A percentile compares a stretch with the other conserved stretches of the same genome.
Evolutionary conservation across 2,329 filamentous ascomycete genomes (phyloP).

Genomic region (Cladosporium sp.): DNA sequence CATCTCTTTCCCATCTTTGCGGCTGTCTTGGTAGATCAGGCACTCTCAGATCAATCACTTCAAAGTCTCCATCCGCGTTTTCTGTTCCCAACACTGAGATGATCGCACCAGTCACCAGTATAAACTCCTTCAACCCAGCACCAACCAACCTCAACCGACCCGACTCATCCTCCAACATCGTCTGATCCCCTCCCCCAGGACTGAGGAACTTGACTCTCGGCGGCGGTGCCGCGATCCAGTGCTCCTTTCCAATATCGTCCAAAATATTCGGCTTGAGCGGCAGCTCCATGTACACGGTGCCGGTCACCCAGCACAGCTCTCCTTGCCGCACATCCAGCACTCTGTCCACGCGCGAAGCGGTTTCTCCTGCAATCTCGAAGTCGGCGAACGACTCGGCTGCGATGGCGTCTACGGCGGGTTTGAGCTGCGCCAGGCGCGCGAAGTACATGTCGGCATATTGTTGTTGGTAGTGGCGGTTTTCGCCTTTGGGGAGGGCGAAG

Average conservation of each 20-base stretch:
- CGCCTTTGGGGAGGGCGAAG: constrained; percentile 69
- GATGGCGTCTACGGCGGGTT: constrained; percentile 74
- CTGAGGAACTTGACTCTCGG: constrained; percentile 48
- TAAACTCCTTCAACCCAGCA: constrained; percentile 63
- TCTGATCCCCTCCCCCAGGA: constrained; percentile 44
- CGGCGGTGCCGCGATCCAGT: constrained; percentile 84
- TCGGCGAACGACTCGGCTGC: constrained; percentile 76
- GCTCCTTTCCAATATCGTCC: constrained; percentile 92
- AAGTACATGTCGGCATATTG: constrained; percentile 99
- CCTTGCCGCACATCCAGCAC: constrained; percentile 96
- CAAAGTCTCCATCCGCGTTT: constrained; percentile 87
- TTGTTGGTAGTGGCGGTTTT: constrained; percentile 76
- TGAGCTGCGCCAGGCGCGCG: constrained; percentile 81
- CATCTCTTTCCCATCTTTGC: constrained; percentile 72
- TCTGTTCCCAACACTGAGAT: constrained; percentile 94
- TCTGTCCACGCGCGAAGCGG: constrained; percentile 74
- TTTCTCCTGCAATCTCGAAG: constrained; percentile 74
- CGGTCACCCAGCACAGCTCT: constrained; percentile 90
- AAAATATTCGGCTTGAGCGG: constrained; percentile 92
- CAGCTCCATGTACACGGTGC: constrained; percentile 98
- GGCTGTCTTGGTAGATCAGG: constrained; percentile 84
- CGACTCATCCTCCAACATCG: constrained; percentile 95
- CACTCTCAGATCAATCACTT: constrained; percentile 86
- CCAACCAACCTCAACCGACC: constrained; percentile 82
- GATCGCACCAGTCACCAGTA: constrained; percentile 90